Conservation (phyloP, 176 grass and related monocot species). For the Leersia perrieri region DNA sequence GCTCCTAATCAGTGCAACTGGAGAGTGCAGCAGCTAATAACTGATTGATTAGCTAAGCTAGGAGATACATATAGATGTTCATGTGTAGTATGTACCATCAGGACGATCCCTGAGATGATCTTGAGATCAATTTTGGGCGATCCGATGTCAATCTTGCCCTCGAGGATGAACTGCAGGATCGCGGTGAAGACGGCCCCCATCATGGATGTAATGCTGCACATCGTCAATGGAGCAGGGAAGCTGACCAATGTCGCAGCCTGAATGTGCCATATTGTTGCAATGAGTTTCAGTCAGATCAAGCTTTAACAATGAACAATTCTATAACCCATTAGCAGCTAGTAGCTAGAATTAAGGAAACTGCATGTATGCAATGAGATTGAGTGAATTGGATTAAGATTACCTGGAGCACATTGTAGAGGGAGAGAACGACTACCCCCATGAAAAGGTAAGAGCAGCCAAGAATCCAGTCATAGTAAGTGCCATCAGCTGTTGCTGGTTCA, state of each 20-base stretch:
- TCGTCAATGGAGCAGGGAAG: conserved; percentile 52
- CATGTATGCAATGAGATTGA: not conserved
- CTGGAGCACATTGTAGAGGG: conserved; percentile 53
- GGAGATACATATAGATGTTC: no score
- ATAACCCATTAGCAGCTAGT: not conserved
- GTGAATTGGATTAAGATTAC: conserved; percentile 25
- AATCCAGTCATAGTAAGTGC: conserved; percentile 46
- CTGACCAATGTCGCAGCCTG: conserved; percentile 39
- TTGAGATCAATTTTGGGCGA: conserved; percentile 5
- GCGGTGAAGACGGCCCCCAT: conserved; percentile 51
- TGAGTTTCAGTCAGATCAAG: not conserved
- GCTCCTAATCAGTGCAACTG: no score
- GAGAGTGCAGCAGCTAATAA: not conserved
- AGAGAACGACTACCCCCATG: conserved; percentile 19
- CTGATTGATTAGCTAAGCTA: no score
- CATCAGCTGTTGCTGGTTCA: not conserved
- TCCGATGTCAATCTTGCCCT: conserved; percentile 45
- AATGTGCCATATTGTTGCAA: not conserved
- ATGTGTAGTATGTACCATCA: conserved; percentile 36
- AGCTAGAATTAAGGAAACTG: not conserved
- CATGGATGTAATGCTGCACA: conserved; percentile 23
- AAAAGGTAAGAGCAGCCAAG: conserved; percentile 64
- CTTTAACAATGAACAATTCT: no score
- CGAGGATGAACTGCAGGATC: conserved; percentile 23
- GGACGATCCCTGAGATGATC: conserved; percentile 21